Evolutionary conservation across 106 monocot genomes (phyloP), one percentile per base, ranked within the genome.

Genomic region (Posidonia australis): DNA sequence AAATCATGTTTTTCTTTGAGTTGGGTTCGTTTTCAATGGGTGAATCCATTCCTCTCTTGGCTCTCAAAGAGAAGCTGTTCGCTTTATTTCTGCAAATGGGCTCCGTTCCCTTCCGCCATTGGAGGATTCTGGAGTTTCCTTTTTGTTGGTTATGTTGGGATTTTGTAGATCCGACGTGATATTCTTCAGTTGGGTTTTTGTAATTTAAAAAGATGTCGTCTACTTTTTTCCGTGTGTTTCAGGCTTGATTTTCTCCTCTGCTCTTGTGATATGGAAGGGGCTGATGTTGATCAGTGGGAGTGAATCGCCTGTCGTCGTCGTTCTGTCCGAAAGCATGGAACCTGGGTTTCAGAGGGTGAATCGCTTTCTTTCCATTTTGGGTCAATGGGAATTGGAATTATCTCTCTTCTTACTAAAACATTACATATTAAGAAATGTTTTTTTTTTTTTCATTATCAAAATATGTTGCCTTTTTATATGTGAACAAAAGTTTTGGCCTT

Each of bases 211-310:
- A 29, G 7, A 58, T 19, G 25, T 25, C 28, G 9, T 58, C 5
- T 28, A 26, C 30, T 31, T 58, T 58, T 26, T 58, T 58, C 11
- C 12, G 10, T 58, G 6, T 58, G 25, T 27, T 55, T 54, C 72
- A 72, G 72, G 72, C 26, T 25, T 72, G 44, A 64, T 72, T 45
- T 63, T 64, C 9, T 53, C 64, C 5, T 64, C 72, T 43, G 72
- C 72, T 3, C 54, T 72, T 36, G 63, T 72, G 25, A 72, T 72
- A 54, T 72, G 72, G 72, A 72, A 72, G 64, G 64, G 72, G 4
- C 44, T 72, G 64, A 72, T 72, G 54, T 64, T 63, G n/a, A 21
- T 64, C 46, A 72, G 51, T 17, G 72, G 72, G 28, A 72, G 72
- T 21, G 64, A 72, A 13, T 72, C 72, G 5, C 72, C 72, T 26